Percentiles rank a stretch among this genome's conserved stretches.
Evolutionary conservation across 2,329 filamentous ascomycete genomes (phyloP).

Genomic region (Microdochium nivale): DNA sequence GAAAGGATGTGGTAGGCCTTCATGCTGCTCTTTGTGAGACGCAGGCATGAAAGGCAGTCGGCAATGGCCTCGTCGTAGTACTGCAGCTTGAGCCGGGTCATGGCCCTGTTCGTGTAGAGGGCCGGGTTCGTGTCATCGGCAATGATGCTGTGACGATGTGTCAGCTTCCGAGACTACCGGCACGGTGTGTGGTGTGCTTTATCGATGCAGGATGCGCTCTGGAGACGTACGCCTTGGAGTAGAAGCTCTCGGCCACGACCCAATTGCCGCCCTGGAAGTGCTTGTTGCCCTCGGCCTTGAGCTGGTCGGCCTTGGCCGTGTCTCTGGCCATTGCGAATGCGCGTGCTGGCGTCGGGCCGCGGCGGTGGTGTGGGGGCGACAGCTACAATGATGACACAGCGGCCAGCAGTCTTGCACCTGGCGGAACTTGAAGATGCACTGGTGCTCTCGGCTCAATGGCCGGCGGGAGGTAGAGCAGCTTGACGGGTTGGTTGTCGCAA

Average conservation of each 20-base stretch:
- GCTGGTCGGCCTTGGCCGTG: constrained; percentile 23
- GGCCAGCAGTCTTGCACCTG: no score
- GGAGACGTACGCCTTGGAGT: constrained; percentile 58
- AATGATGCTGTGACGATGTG: constrained; percentile 49
- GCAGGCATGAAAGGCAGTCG: constrained; percentile 70
- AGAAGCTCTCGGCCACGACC: constrained; percentile 55
- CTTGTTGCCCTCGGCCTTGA: constrained; percentile 54
- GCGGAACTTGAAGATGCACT: no score
- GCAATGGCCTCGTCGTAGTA: constrained; percentile 67
- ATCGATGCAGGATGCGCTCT: not conserved
- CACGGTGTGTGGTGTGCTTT: no score
- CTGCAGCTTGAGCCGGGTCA: constrained; percentile 67
- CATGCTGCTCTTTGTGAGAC: constrained; percentile 56
- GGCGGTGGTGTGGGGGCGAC: not conserved
- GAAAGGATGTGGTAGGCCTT: constrained; percentile 81
- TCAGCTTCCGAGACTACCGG: no score
- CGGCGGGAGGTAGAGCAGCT: no score
- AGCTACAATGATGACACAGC: no score
- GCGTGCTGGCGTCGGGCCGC: not conserved
- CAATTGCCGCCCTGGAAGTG: constrained; percentile 60
- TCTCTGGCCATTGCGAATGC: constrained; percentile 10
- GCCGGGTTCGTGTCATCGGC: constrained; percentile 68
- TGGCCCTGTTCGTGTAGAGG: constrained; percentile 84
- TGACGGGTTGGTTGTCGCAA: no score
- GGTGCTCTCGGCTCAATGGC: no score